These are phyloP conservation scores for Podosphaera aphanis DNA, from an alignment of 2,329 filamentous ascomycete genomes.

Conservation along the genomic window DNA sequence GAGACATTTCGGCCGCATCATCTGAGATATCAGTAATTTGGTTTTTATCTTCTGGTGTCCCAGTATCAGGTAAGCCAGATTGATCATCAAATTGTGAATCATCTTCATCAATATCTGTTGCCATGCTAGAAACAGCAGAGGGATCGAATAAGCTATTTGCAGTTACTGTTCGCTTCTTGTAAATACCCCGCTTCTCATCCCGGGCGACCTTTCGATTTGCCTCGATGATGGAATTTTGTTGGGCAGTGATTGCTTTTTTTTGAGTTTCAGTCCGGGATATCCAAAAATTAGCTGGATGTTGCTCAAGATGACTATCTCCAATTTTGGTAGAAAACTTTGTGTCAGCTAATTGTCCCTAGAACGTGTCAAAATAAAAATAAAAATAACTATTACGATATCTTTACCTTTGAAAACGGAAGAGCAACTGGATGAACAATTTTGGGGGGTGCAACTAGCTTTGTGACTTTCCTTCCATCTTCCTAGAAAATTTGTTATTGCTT, in stretches of 20 bases:
- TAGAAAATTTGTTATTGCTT: conserved; percentile 4
- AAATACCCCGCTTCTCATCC: not conserved
- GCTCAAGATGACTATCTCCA: conserved; percentile 7
- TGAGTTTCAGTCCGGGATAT: conserved; percentile 3
- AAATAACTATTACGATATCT: not conserved
- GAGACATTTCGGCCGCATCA: conserved; percentile 5
- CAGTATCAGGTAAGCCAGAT: not conserved
- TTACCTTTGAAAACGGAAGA: conserved; percentile 4
- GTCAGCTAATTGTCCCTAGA: conserved; percentile 1
- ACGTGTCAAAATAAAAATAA: not conserved
- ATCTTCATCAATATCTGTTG: conserved; percentile 2
- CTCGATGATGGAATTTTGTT: not conserved
- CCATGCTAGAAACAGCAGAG: not conserved
- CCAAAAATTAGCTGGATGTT: conserved; percentile 11
- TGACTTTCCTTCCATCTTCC: conserved; percentile 6
- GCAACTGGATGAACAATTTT: conserved; percentile 5
- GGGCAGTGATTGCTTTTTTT: conserved; percentile 2
- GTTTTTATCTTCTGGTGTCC: not conserved
- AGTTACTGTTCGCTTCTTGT: not conserved
- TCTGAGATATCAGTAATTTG: conserved; percentile 1
- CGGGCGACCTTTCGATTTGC: conserved; percentile 2
- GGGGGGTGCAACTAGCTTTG: conserved; percentile 1
- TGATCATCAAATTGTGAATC: conserved; percentile 3
- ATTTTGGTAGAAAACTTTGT: not conserved
- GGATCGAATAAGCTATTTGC: not conserved